Percentiles rank a stretch among this genome's conserved stretches.
Conservation (phyloP, 129 eudicot genomes). For the Flaveria brownii region DNA sequence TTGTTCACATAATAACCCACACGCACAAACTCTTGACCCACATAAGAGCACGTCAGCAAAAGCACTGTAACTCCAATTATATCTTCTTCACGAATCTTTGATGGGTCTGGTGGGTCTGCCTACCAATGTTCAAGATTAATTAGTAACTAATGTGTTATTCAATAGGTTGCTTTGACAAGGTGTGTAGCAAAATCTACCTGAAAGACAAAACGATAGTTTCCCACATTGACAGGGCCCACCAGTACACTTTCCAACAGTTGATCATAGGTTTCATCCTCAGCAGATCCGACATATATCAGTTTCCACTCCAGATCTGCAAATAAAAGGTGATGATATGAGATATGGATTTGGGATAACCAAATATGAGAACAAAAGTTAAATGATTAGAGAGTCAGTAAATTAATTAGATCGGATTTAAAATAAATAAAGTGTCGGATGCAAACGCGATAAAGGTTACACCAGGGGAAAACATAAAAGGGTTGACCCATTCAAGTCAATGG, state of each 20-base stretch:
- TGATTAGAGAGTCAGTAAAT: background rate
- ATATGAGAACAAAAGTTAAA: background rate
- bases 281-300: conserved; percentile 94
- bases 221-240: conserved; percentile 94
- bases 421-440: too few species aligned
- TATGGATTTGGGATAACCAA: conserved; percentile 20
- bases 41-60: conserved; percentile 75
- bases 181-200: conserved; percentile 46
- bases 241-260: conserved; percentile 92
- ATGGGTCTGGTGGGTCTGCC: conserved; percentile 97
- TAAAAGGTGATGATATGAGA: background rate
- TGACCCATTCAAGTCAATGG: too few species aligned
- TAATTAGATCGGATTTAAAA: background rate
- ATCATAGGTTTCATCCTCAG: conserved; percentile 94
- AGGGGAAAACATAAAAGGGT: too few species aligned
- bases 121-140: conserved; percentile 24
- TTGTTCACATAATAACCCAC: conserved; percentile 93
- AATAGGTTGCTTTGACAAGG: background rate
- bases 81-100: conserved; percentile 90
- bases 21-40: conserved; percentile 90
- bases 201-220: conserved; percentile 91
- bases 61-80: conserved; percentile 90
- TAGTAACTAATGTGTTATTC: background rate
- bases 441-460: too few species aligned
- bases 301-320: conserved; percentile 90